Conservation (phyloP, 2,329 filamentous ascomycete genomes). For the Acarospora socialis region DNA sequence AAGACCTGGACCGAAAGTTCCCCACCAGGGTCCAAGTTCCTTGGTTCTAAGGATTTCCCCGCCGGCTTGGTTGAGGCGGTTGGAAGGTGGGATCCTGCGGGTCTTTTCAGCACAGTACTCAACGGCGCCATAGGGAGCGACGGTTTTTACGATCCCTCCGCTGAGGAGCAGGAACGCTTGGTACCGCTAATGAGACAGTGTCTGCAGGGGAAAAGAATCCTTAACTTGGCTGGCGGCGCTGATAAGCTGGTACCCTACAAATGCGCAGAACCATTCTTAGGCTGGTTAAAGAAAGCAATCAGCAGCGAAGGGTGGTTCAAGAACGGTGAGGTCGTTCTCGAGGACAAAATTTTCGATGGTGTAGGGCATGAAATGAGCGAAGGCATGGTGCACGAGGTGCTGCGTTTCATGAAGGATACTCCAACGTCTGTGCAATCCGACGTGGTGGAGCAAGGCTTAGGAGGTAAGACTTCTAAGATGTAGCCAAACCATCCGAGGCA, state of each 20-base stretch:
- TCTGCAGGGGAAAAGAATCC: constrained; percentile 38
- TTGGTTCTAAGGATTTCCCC: constrained; percentile 70
- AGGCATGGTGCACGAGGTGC: constrained; percentile 42
- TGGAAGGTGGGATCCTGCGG: constrained; percentile 57
- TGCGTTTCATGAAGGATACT: too few relatives aligned
- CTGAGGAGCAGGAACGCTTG: constrained; percentile 29
- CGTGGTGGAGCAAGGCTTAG: too few relatives aligned
- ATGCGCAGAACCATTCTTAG: constrained; percentile 41
- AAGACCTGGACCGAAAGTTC: constrained; percentile 43
- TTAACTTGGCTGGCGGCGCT: constrained; percentile 38
- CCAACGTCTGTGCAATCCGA: too few relatives aligned
- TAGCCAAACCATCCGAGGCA: too few relatives aligned
- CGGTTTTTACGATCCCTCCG: constrained; percentile 17
- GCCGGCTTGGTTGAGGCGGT: constrained; percentile 48
- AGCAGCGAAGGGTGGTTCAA: constrained; percentile 32
- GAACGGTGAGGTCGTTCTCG: constrained; percentile 37
- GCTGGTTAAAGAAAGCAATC: constrained; percentile 37
- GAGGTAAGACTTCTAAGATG: too few relatives aligned
- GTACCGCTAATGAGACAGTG: constrained; percentile 28
- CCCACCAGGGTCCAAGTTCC: constrained; percentile 46
- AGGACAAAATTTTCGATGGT: constrained; percentile 42
- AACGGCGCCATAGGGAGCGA: constrained; percentile 36
- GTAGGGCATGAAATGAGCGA: constrained; percentile 45
- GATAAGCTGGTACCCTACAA: constrained; percentile 49
- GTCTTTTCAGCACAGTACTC: too few relatives aligned